A percentile compares a stretch with the other conserved stretches of the same genome.
Evolutionary conservation across 257 asterid genomes (phyloP).

Genomic region (Solanum etuberosum): DNA sequence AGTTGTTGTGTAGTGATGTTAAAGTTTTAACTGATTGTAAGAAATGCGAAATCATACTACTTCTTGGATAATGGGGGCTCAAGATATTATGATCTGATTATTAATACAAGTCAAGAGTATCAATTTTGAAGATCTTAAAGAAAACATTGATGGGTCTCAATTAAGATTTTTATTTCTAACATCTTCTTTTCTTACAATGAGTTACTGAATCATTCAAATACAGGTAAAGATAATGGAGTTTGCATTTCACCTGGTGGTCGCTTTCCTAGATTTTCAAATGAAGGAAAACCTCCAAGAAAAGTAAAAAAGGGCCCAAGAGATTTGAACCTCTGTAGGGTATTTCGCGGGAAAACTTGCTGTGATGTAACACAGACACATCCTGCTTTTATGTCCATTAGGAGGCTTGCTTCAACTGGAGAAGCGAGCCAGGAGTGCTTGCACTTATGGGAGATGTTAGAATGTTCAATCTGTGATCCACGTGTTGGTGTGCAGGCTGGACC

Average conservation of each 20-base stretch:
- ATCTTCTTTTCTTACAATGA: not conserved
- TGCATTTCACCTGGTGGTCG: constrained; percentile 94
- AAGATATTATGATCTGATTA: not conserved
- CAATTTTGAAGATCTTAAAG: not conserved
- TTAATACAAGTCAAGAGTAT: not conserved
- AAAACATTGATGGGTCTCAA: not conserved
- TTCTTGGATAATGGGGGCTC: not conserved
- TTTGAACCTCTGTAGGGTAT: constrained; percentile 81
- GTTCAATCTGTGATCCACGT: constrained; percentile 86
- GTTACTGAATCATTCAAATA: not conserved
- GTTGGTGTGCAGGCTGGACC: constrained; percentile 80
- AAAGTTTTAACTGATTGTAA: not conserved
- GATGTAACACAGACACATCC: constrained; percentile 85
- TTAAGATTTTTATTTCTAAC: not conserved
- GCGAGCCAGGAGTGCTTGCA: constrained; percentile 92
- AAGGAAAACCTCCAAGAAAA: constrained; percentile 78
- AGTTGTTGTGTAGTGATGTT: not conserved
- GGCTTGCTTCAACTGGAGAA: constrained; percentile 88
- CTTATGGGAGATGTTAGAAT: constrained; percentile 88
- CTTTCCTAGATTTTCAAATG: constrained; percentile 61
- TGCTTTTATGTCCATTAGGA: constrained; percentile 72
- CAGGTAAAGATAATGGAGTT: constrained; percentile 64
- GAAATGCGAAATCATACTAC: not conserved
- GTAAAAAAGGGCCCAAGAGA: constrained; percentile 75
- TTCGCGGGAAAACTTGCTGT: constrained; percentile 86